Conservation (phyloP, 2,329 filamentous ascomycete species). For the Fusarium lateritium region DNA sequence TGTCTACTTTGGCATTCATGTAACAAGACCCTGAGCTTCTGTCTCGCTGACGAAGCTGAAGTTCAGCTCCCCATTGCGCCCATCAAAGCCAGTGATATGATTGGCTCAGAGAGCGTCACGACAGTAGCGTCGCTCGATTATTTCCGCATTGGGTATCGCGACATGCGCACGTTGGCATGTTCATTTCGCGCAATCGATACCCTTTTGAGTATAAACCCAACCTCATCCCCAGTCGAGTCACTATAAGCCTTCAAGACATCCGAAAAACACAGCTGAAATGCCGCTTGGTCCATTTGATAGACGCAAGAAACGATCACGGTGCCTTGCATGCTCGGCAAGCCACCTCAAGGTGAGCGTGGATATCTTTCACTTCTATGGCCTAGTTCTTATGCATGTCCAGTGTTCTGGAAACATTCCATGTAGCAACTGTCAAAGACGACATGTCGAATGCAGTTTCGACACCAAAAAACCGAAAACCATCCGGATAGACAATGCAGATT, state of each 20-base stretch:
- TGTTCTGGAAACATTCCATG: constrained; percentile 55
- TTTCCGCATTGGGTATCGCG: constrained; percentile 39
- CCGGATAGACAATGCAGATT: constrained; percentile 38
- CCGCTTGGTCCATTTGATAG: constrained; percentile 54
- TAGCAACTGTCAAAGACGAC: constrained; percentile 48
- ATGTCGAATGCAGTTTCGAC: constrained; percentile 44
- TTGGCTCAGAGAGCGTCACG: background rate
- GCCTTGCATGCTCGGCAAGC: constrained; percentile 50
- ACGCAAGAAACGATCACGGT: constrained; percentile 52
- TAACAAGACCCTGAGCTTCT: no score
- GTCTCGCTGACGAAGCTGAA: background rate
- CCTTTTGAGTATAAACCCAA: constrained; percentile 34
- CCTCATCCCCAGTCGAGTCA: background rate
- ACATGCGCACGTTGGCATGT: background rate
- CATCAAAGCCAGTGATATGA: background rate
- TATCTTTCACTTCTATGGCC: background rate
- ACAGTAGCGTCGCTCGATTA: constrained; percentile 45
- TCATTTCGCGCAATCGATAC: constrained; percentile 40
- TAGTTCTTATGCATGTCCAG: constrained; percentile 30
- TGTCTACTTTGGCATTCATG: background rate
- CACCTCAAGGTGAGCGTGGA: constrained; percentile 52
- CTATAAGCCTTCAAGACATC: background rate
- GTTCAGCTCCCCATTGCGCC: constrained; percentile 1
- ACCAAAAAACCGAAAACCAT: constrained; percentile 27
- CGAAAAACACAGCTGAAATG: constrained; percentile 33